A percentile compares a stretch with the other conserved stretches of the same genome.
phyloP scores from a whole-genome alignment of 2,329 filamentous ascomycete species.

The Colletotrichum sp. region DNA sequence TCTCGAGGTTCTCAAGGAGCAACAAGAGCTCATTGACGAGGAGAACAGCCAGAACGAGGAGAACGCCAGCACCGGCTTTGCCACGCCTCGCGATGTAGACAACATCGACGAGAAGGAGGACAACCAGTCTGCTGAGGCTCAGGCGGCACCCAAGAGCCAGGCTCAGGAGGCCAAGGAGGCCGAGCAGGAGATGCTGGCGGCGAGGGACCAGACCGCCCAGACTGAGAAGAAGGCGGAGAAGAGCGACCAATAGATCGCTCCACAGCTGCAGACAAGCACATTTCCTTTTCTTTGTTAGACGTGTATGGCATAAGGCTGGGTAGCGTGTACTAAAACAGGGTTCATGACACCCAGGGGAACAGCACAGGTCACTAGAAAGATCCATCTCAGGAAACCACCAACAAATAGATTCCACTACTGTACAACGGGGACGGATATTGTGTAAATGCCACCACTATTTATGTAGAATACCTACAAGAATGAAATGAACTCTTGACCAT shows the following conservation, averaged over 20 bases:
- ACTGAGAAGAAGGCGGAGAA: constrained; percentile 37
- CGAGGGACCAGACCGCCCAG: constrained; percentile 28
- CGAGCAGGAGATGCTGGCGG: constrained; percentile 42
- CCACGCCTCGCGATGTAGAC: constrained; percentile 82
- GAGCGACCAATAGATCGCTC: constrained; percentile 41
- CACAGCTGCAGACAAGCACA: constrained; percentile 25
- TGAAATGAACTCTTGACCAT: not conserved
- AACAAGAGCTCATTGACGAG: constrained; percentile 96
- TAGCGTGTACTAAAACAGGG: constrained; percentile 24
- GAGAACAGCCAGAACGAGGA: constrained; percentile 91
- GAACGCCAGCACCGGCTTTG: constrained; percentile 75
- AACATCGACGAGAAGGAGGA: constrained; percentile 96
- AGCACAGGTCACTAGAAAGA: constrained; percentile 23
- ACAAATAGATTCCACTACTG: constrained; percentile 22
- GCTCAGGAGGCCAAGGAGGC: constrained; percentile 42
- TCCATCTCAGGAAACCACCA: constrained; percentile 18
- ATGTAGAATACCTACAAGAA: not conserved
- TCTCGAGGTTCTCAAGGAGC: constrained; percentile 96
- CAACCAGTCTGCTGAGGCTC: constrained; percentile 54
- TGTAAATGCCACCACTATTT: not conserved
- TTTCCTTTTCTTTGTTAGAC: constrained; percentile 17
- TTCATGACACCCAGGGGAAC: constrained; percentile 17
- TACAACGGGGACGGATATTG: constrained; percentile 1
- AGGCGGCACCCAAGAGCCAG: constrained; percentile 37
- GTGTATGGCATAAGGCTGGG: constrained; percentile 23